Evolutionary conservation across 1,139 yeast species (phyloP), one percentile per base, ranked within the genome.

Genomic region (Lodderomyces orthopsilosis): DNA sequence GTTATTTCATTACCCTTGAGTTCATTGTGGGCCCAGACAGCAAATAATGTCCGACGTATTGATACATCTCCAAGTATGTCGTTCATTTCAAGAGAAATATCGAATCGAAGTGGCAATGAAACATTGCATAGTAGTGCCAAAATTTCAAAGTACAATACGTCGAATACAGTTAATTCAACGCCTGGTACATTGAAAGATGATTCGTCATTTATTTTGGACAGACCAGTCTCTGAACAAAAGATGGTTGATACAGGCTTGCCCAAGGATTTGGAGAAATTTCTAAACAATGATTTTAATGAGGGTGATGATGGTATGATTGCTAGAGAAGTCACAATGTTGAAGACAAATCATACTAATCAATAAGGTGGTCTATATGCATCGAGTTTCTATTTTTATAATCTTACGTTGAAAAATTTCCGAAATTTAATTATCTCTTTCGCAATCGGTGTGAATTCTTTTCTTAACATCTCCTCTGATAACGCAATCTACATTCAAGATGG

Each of bases 11-110:
- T 90, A 43, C 97, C 97, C 1, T 65, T 90, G 41, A 81, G 95
- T 0, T 81, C 96, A 0, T 76, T 89, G 74, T 90, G 97, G 97
- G 95, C 96, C 1, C 63, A 77, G 3, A 63, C 82, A n/a, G 74
- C 81, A 2, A 79, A 79, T 51, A 74, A 74, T 33, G 35, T 41
- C 1, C 38, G 42, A 30, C 22, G 37, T 8, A 41, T 49, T 4
- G 42, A 40, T 17, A 15, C 43, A 42, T 50, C 66, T 2, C 57
- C 74, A 6, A 45, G 46, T 6, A 36, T 48, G 35, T 38, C 57
- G 4, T 56, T 60, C 13, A 45, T 56, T 8, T 52, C 52, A 14
- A 50, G 59, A 18, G 41, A 43, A 43, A 52, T 27, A 37, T 41
- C 43, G 26, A 35, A 35, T 21, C 23, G 37, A 26, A 43, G 51